Evolutionary conservation across 1,139 yeast species (phyloP).

Genomic region (Yamadazyma siamensis): DNA sequence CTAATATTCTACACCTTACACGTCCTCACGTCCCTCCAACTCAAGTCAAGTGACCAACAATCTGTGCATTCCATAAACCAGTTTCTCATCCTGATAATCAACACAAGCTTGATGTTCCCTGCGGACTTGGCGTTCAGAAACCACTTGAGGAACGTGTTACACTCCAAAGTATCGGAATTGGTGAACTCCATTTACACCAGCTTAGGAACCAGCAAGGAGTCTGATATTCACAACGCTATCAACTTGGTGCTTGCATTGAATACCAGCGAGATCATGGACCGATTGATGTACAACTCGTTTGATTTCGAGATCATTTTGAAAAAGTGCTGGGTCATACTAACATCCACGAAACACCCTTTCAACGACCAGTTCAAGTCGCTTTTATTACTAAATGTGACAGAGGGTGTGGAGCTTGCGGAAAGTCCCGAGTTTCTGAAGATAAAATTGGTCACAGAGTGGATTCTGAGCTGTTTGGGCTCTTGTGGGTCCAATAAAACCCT

Average conservation of each 20-base stretch:
- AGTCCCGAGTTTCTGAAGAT: conserved; percentile 27
- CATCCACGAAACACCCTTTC: conserved; percentile 7
- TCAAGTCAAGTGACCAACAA: no score
- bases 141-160: conserved; percentile 1
- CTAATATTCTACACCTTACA: no score
- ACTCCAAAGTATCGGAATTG: conserved; percentile 1
- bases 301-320: conserved; percentile 32
- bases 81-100: conserved; percentile 6
- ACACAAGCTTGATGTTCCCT: conserved; percentile 2
- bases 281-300: conserved; percentile 23
- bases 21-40: no score
- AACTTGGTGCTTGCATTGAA: conserved; percentile 34
- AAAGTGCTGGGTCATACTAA: conserved; percentile 33
- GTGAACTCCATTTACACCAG: no score
- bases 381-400: conserved; percentile 27
- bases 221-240: no score
- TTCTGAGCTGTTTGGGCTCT: conserved; percentile 18
- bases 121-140: conserved; percentile 5
- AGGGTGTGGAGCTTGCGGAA: conserved; percentile 26
- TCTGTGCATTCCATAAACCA: conserved; percentile 6
- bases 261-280: conserved; percentile 34
- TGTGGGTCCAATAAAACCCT: conserved; percentile 8
- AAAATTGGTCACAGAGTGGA: conserved; percentile 28
- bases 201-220: no score
- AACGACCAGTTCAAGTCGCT: conserved; percentile 27